Conservation (phyloP, 148 eudicot genomes). For the Nyssa sinensis region DNA sequence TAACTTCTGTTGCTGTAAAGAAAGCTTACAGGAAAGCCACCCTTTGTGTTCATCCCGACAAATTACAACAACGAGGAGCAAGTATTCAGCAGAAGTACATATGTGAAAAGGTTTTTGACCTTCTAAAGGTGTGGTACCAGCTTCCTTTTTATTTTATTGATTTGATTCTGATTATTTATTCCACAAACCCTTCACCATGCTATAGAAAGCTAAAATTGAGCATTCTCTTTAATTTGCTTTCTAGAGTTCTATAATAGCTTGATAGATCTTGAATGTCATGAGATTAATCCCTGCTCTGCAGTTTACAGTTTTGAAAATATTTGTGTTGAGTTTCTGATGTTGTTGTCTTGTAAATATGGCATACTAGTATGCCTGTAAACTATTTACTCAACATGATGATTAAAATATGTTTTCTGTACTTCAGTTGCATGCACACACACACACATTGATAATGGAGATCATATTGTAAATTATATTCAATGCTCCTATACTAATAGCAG, state of each 20-base stretch:
- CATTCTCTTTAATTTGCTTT: not conserved
- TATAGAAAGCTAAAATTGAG: not conserved
- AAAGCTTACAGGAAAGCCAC: conserved; percentile 97
- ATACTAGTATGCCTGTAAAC: not conserved
- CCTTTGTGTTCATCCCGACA: conserved; percentile 96
- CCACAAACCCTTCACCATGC: not conserved
- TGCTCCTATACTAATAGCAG: not conserved
- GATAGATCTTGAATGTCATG: not conserved
- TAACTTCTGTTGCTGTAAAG: conserved; percentile 90
- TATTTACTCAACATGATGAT: not conserved
- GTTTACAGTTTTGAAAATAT: not conserved
- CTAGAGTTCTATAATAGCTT: not conserved
- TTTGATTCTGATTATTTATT: not conserved
- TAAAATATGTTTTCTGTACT: not conserved
- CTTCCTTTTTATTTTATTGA: not conserved
- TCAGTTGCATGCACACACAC: not conserved
- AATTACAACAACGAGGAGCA: conserved; percentile 96
- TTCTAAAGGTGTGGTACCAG: conserved; percentile 67
- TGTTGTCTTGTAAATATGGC: not conserved
- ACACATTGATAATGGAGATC: not conserved
- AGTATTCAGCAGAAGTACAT: conserved; percentile 87
- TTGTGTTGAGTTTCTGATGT: not conserved
- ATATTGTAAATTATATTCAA: not conserved
- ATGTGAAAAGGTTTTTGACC: conserved; percentile 98
- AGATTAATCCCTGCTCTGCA: not conserved